These are phyloP conservation scores for Neurospora intermedia DNA, from an alignment of 495 filamentous ascomycete species.

Conservation along the genomic window DNA sequence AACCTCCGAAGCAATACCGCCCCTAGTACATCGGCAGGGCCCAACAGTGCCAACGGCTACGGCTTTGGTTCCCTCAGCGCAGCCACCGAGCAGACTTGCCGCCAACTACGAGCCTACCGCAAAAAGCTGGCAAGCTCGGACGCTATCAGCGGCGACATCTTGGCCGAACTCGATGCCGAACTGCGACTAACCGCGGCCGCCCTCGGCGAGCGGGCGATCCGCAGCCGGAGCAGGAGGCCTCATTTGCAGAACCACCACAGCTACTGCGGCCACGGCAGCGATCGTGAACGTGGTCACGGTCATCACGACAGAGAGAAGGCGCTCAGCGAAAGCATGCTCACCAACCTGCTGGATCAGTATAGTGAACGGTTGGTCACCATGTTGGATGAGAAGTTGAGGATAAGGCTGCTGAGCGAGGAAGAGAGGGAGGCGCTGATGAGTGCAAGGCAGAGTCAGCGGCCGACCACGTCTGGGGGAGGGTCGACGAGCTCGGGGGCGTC, in stretches of 20 bases:
- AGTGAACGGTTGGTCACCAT: conserved; percentile 57
- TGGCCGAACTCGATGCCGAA: conserved; percentile 71
- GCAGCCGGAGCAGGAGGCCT: conserved; percentile 21
- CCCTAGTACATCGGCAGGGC: background rate
- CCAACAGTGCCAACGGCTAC: conserved; percentile 10
- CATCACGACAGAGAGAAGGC: conserved; percentile 19
- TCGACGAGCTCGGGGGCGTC: conserved; percentile 7
- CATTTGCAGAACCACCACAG: background rate
- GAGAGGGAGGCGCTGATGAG: conserved; percentile 6
- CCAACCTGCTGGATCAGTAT: conserved; percentile 58
- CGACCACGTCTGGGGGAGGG: conserved; percentile 18
- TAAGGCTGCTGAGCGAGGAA: conserved; percentile 23
- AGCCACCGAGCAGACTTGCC: conserved; percentile 71
- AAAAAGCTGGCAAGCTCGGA: conserved; percentile 63
- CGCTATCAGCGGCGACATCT: conserved; percentile 49
- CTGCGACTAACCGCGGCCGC: conserved; percentile 63
- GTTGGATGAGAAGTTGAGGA: conserved; percentile 57
- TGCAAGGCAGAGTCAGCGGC: background rate
- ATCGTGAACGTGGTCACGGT: background rate
- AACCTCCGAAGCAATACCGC: conserved; percentile 2
- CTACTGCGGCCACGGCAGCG: background rate
- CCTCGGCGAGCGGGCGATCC: conserved; percentile 48
- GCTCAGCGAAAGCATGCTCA: conserved; percentile 49
- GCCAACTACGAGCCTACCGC: conserved; percentile 68
- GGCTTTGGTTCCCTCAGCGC: conserved; percentile 58